Conservation (phyloP, 2,329 filamentous ascomycete species). For the Lasiodiplodia gonubiensis region DNA sequence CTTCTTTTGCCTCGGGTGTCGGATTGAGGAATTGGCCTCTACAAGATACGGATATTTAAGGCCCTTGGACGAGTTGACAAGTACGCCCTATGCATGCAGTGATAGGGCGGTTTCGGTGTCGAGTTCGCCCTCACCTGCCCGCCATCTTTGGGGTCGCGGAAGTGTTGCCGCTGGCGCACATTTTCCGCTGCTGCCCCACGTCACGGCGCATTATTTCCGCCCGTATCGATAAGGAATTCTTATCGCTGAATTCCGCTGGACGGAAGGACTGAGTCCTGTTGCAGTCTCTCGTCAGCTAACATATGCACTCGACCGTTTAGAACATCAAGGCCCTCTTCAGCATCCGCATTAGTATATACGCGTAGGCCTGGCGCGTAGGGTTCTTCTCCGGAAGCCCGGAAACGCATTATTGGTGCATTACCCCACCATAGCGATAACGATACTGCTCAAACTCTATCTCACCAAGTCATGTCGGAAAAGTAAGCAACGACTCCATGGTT, state of each 20-base stretch:
- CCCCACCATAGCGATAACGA: background rate
- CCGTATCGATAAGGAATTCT: background rate
- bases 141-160: background rate
- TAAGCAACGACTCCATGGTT: background rate
- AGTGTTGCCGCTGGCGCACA: constrained; percentile 1
- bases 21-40: background rate
- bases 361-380: too few species aligned
- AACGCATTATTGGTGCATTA: background rate
- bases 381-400: too few species aligned
- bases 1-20: background rate
- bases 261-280: background rate
- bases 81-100: background rate
- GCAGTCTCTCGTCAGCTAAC: background rate
- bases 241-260: background rate
- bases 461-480: background rate
- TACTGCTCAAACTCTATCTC: background rate
- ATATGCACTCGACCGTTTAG: background rate
- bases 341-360: background rate
- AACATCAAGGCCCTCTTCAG: background rate
- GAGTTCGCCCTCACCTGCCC: constrained; percentile 12
- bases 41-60: background rate
- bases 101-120: background rate
- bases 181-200: background rate
- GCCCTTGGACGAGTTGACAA: background rate
- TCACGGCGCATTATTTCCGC: background rate